These are phyloP conservation scores for Symbiotaphrina buchneri DNA, from an alignment of 495 filamentous ascomycete species.

Conservation along the genomic window DNA sequence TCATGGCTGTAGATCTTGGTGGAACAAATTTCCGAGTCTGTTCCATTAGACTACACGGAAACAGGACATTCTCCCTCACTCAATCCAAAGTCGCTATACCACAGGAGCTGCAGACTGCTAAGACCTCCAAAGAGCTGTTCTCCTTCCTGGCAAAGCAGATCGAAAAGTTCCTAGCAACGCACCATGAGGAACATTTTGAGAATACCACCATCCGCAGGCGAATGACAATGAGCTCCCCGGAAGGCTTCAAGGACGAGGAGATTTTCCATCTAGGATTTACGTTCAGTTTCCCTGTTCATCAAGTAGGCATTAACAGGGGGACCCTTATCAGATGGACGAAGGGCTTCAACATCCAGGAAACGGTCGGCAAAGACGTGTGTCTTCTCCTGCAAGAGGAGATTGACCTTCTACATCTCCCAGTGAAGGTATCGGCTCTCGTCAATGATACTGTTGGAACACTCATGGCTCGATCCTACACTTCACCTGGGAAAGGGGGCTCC, in stretches of 20 bases:
- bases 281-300: conserved; percentile 91
- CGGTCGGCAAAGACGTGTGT: conserved; percentile 87
- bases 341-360: conserved; percentile 86
- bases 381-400: conserved; percentile 77
- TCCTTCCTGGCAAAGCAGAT: conserved; percentile 84
- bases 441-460: conserved; percentile 96
- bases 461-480: conserved; percentile 91
- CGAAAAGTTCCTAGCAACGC: conserved; percentile 59
- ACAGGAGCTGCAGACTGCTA: conserved; percentile 62
- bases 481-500: conserved; percentile 62
- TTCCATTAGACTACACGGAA: conserved; percentile 75
- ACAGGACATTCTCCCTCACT: conserved; percentile 76
- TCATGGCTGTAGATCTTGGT: conserved; percentile 88
- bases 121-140: conserved; percentile 75
- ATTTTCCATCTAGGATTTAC: conserved; percentile 89
- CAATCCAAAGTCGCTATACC: conserved; percentile 87
- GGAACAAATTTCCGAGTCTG: conserved; percentile 98
- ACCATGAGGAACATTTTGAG: conserved; percentile 79
- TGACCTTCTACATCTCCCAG: conserved; percentile 65
- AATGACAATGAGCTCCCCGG: conserved; percentile 24
- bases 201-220: conserved; percentile 33
- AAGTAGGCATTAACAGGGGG: conserved; percentile 82
- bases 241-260: conserved; percentile 36
- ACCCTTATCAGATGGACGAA: conserved; percentile 93
- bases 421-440: conserved; percentile 81